These are phyloP conservation scores for Sarcocystis neurona DNA, from an alignment of 169 alveolate genomes.

Conservation along the genomic window DNA sequence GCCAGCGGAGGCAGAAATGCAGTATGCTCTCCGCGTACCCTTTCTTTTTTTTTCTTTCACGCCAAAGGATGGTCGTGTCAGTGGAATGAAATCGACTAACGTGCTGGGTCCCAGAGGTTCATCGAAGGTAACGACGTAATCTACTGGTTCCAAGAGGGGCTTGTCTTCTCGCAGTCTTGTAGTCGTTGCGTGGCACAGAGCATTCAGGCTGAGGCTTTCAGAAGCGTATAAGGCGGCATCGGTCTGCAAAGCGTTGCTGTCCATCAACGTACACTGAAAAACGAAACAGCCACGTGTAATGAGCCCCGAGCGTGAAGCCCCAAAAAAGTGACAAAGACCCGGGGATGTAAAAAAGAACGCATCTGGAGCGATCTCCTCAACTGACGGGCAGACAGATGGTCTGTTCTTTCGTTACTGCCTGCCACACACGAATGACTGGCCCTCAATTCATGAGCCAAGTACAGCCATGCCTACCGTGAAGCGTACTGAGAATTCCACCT, in stretches of 20 bases:
- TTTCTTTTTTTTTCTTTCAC: not conserved
- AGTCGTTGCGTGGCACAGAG: constrained; percentile 26
- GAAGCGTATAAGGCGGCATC: constrained; percentile 53
- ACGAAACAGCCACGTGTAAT: too few species aligned
- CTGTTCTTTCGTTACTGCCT: too few species aligned
- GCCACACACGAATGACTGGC: too few species aligned
- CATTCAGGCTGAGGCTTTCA: constrained; percentile 56
- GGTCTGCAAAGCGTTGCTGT: constrained; percentile 40
- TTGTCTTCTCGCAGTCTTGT: constrained; percentile 40
- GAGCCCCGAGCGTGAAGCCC: too few species aligned
- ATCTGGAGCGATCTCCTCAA: not conserved
- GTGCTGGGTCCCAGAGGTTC: constrained; percentile 57
- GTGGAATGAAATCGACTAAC: constrained; percentile 11
- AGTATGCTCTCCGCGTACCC: too few species aligned
- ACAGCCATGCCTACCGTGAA: too few species aligned
- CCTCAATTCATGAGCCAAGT: too few species aligned
- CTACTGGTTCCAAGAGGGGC: constrained; percentile 35
- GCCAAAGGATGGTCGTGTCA: not conserved
- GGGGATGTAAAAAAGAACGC: not conserved
- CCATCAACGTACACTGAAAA: constrained; percentile 47
- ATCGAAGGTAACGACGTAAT: constrained; percentile 35
- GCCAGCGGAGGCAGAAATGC: not conserved
- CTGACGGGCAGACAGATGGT: not conserved
- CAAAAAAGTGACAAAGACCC: not conserved
- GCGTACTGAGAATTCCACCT: too few species aligned